Evolutionary conservation across 1,284 basidiomycete genomes (phyloP), one percentile per base, ranked within the genome.

Genomic region (Porphyrellus sp.): DNA sequence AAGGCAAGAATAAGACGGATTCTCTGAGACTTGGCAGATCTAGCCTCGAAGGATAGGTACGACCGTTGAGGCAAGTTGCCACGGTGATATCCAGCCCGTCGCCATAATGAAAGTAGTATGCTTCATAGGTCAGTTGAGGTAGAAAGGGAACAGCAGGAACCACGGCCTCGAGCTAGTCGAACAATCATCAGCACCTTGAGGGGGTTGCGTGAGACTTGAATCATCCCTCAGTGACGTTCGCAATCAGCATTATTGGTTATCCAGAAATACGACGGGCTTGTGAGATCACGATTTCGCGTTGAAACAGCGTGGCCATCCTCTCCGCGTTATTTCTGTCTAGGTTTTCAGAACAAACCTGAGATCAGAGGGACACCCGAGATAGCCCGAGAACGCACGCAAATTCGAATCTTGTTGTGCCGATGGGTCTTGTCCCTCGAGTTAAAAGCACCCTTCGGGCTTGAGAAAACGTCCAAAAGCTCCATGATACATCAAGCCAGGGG

Each of bases 261-360:
- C 28, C 18, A 38, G 45, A 23, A 15, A 13, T n/a, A 24, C 13
- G 12, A 27, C 49, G 34, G 28, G 16, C 24, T 11, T 49, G 30
- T 30, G 45, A 59, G n/a, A 23, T 51, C 28, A 43, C 31, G 12
- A 31, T 25, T 38, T 35, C 40, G 60, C 25, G n/a, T 24, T 39
- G 58, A 42, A 45, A 47, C 58, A 45, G 34, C 41, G 23, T 49
- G 46, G 24, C 18, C 27, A 20, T 31, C 21, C 16, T 41, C 40
- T 33, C 47, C 33, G 34, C 31, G 8, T 38, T 31, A 25, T 48
- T 25, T 35, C 35, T 35, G 20, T 41, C 20, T 35, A n/a, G 21
- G 21, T 59, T 45, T 33, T 8, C 20, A 20, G 23, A 24, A 41
- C 40, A 34, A 53, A 58, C 59, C 40, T 41, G 23, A 40, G 41